These are phyloP conservation scores for Fusarium vanettenii DNA, from an alignment of 2,329 filamentous ascomycete genomes.

Conservation along the genomic window DNA sequence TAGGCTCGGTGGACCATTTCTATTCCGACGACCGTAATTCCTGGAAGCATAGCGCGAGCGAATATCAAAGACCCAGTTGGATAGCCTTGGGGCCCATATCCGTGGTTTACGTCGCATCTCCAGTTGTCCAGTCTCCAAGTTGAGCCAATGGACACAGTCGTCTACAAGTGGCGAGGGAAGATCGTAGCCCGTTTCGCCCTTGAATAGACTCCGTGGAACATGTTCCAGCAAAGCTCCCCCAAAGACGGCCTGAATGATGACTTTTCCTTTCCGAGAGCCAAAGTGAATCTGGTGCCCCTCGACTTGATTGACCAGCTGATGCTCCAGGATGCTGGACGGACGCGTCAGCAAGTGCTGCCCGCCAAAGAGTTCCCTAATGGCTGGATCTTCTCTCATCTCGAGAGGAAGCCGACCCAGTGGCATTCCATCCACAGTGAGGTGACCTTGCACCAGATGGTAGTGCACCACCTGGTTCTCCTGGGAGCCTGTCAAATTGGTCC, in stretches of 20 bases:
- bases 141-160: constrained; percentile 70
- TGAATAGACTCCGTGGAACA: constrained; percentile 49
- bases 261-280: constrained; percentile 54
- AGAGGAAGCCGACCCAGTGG: constrained; percentile 61
- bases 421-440: constrained; percentile 51
- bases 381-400: constrained; percentile 56
- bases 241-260: constrained; percentile 58
- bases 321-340: constrained; percentile 66
- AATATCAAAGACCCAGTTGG: constrained; percentile 51
- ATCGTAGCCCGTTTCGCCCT: constrained; percentile 50
- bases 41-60: too few species aligned
- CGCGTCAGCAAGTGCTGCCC: constrained; percentile 61
- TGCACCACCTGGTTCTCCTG: constrained; percentile 40
- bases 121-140: constrained; percentile 54
- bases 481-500: neutral
- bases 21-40: neutral
- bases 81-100: constrained; percentile 41
- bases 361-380: constrained; percentile 65
- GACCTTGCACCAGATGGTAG: constrained; percentile 48
- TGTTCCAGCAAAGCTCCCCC: constrained; percentile 44
- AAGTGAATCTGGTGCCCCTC: constrained; percentile 60
- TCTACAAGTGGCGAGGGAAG: constrained; percentile 63
- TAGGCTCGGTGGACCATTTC: neutral
- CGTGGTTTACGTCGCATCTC: constrained; percentile 61
- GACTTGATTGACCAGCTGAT: constrained; percentile 49